Evolutionary conservation across 2,329 filamentous ascomycete genomes (phyloP).

Genomic region (Colletotrichum musae): DNA sequence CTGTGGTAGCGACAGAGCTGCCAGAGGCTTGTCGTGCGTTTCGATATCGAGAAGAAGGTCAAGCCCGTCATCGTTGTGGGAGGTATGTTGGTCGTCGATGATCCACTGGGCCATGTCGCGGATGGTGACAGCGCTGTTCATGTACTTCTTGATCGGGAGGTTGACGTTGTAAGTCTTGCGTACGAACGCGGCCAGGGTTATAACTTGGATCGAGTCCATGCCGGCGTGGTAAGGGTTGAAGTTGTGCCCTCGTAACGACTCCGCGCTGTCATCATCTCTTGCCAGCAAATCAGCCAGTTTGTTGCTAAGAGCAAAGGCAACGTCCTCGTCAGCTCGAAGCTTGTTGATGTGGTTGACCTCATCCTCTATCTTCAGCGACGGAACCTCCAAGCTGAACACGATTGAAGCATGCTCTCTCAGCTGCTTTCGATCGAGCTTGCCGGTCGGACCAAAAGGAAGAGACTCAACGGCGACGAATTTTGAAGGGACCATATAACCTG

Average conservation of each 20-base stretch:
- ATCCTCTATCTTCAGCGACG: neutral
- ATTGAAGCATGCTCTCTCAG: constrained; percentile 4
- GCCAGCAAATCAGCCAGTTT: constrained; percentile 26
- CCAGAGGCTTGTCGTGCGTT: constrained; percentile 10
- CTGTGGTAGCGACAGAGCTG: neutral
- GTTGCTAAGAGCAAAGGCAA: constrained; percentile 24
- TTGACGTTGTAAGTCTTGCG: constrained; percentile 21
- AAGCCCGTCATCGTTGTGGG: neutral
- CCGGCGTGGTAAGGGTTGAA: constrained; percentile 35
- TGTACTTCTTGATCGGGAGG: constrained; percentile 27
- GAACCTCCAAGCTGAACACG: neutral
- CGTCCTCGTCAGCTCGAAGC: constrained; percentile 7
- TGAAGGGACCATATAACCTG: constrained; percentile 45
- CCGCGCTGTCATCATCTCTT: neutral
- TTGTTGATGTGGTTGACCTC: neutral
- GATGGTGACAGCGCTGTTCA: constrained; percentile 29
- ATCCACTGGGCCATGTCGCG: constrained; percentile 26
- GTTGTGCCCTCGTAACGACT: constrained; percentile 15
- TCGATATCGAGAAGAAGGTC: constrained; percentile 27
- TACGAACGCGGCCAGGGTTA: constrained; percentile 26
- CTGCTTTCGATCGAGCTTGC: constrained; percentile 43
- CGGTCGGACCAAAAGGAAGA: constrained; percentile 41
- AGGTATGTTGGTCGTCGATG: neutral
- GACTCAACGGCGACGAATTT: constrained; percentile 34
- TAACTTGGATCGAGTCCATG: constrained; percentile 37